Evolutionary conservation across 1,139 yeast species (phyloP).

Genomic region (Zygosaccharomyces sapae): DNA sequence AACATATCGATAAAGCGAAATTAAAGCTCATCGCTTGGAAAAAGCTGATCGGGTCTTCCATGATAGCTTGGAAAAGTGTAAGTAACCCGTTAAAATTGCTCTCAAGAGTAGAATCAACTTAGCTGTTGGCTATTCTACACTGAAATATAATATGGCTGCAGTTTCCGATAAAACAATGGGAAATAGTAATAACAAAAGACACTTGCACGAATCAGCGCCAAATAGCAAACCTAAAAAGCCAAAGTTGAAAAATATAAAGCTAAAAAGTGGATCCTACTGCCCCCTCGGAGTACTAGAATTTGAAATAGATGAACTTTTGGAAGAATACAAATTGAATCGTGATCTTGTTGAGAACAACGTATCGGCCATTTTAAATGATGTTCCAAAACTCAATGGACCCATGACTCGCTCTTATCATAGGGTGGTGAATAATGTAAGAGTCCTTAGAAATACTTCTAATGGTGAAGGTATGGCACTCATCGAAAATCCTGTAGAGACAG

Average conservation of each 20-base stretch:
- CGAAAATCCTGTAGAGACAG: conserved; percentile 49
- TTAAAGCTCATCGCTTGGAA: conserved; percentile 3
- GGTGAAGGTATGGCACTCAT: conserved; percentile 76
- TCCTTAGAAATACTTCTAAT: conserved; percentile 60
- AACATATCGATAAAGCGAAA: conserved; percentile 6
- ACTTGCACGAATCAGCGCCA: conserved; percentile 3
- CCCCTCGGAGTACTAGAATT: conserved; percentile 68
- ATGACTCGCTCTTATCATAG: conserved; percentile 48
- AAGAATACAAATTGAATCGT: conserved; percentile 42
- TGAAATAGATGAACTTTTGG: conserved; percentile 64
- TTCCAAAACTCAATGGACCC: conserved; percentile 42
- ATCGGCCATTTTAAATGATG: conserved; percentile 58
- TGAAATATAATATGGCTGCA: background rate
- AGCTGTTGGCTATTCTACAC: background rate
- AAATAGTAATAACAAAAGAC: conserved; percentile 2
- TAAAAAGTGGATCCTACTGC: conserved; percentile 69
- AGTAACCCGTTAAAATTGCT: background rate
- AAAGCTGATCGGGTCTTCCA: conserved; percentile 1
- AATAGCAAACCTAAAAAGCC: conserved; percentile 31
- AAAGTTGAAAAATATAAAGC: conserved; percentile 50
- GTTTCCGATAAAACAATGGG: background rate
- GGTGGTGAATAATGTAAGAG: conserved; percentile 51
- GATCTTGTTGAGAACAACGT: conserved; percentile 61
- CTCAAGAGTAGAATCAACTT: background rate
- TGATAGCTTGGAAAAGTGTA: background rate